Base-by-base conservation (phyloP, 164 flowering plant species). In the Nymphaea thermarum region DNA sequence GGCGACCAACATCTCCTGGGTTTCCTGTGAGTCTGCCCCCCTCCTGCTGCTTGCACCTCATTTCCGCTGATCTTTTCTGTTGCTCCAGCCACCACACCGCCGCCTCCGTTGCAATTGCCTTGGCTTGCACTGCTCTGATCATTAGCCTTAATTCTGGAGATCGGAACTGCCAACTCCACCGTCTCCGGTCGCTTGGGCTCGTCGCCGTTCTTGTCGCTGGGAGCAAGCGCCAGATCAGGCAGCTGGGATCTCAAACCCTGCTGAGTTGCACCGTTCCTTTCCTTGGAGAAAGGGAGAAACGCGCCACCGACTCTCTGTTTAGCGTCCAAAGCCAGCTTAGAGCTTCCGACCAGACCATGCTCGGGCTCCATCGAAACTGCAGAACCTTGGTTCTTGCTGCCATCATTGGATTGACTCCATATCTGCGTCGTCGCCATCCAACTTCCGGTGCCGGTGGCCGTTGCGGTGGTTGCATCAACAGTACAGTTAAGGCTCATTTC, bases 1-100 rank as follows among this genome's bases (percentile, higher is more conserved):
- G 98, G 99, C 2, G 99, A 94, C 99, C 99, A 94, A 65, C 99
- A 91, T 71, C 99, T 75, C 72, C 99, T 83, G 10, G 96, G 90
- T 71, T 94, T 94, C 77, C 99, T 75, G 15, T 91, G 88, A 65
- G 88, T 71, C 64, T 93, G 95, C 11, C 64, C 64, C 36, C 12
- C 64, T 17, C n/a, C n/a, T 51, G 8, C 12, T 15, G 14, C 14
- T 51, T 51, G 57, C 14, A 3, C 70, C 3, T 65, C 60, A 66
- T 43, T 73, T 51, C 63, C 62, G 57, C 63, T 10, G 17, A 70
- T 44, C 66, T 76, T 70, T 75, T 83, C 11, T 70, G 85, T 66
- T 81, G 82, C 36, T 82, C 84, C 17, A 45, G 59, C 14, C n/a
- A 68, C 36, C 3, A 73, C 75, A 57, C 71, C 72, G n/a, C 74